phyloP scores from a whole-genome alignment of 441 rosid species.

The Erodium trifolium region DNA sequence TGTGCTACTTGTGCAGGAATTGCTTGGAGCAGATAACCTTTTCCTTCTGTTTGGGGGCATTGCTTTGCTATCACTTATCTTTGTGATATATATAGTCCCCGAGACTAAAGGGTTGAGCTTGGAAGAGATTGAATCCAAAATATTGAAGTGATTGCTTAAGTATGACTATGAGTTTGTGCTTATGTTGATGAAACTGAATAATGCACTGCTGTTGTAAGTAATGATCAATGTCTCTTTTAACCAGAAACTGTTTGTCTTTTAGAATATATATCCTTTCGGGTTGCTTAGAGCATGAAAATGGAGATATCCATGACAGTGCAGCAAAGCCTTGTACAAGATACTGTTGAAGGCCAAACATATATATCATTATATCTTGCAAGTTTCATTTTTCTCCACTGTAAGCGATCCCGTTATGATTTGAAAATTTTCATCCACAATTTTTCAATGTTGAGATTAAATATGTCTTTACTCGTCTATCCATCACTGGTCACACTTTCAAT shows the following conservation, averaged over 20 bases:
- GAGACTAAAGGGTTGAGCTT: slow-evolving; percentile 96
- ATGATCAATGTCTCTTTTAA: not conserved
- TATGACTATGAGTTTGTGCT: not conserved
- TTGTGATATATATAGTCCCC: slow-evolving; percentile 52
- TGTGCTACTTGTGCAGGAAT: slow-evolving; percentile 48
- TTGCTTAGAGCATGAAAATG: slow-evolving; percentile 5
- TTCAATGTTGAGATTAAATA: too few relatives aligned
- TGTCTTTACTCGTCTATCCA: too few relatives aligned
- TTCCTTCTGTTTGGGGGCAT: slow-evolving; percentile 82
- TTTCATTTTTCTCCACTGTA: too few relatives aligned
- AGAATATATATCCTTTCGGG: not conserved
- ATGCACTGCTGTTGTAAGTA: not conserved
- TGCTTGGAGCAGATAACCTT: slow-evolving; percentile 77
- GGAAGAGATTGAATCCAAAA: slow-evolving; percentile 86
- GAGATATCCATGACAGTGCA: not conserved
- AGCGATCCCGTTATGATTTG: too few relatives aligned
- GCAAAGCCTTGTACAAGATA: not conserved
- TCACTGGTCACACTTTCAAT: too few relatives aligned
- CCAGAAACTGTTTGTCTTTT: not conserved
- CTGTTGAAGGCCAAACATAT: not conserved
- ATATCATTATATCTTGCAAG: too few relatives aligned
- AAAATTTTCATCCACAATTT: too few relatives aligned
- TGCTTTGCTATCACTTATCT: slow-evolving; percentile 59
- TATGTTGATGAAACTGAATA: not conserved
- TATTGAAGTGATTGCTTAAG: slow-evolving; percentile 45